Base-by-base conservation (phyloP, 163 green algal species). In the Chlorella variabilis region DNA sequence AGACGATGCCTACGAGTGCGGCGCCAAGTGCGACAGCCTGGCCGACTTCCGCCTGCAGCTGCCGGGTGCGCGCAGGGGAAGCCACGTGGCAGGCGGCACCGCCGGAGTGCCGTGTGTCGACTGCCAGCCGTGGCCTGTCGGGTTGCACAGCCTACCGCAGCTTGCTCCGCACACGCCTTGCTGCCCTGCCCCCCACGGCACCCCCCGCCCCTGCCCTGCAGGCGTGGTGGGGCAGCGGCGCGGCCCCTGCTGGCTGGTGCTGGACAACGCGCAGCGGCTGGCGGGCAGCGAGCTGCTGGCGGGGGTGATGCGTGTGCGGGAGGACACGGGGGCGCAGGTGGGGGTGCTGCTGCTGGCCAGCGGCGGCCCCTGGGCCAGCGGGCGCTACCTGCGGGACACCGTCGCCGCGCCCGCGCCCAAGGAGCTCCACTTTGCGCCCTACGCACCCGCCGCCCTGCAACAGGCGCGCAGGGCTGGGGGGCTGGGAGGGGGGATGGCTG, bases 211-310 rank as follows among this genome's bases (percentile, higher is more conserved):
- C 71, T 51, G 71, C 21, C 34, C 20, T 34, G 34, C 54, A 68
- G 73, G 39, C 27, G 38, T 23, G 23, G 62, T 39, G n/a, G 75
- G 59, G 27, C 75, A 41, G 39, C 41, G 59, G 21, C n/a, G 45
- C 31, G 23, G 23, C 18, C 21, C 51, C 25, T 38, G 38, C 33
- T 90, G 81, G 70, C 61, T 93, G 23, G 75, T 93, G 15, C 41
- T 93, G 58, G 90, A 93, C 61, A 71, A 92, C 78, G 84, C 62
- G 4, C 56, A 91, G 36, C 73, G 78, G 8, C 78, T 93, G 71
- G 75, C 83, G 20, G 75, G 84, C 21, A 56, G 33, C 7, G 81
- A 87, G 11, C 27, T 91, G 31, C 70, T 92, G 34, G 67, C 78
- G 33, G 51, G 45, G 31, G 73, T 93, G 51, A 45, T 86, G 49